A percentile compares a stretch with the other conserved stretches of the same genome.
Evolutionary conservation across 1,284 basidiomycete genomes (phyloP).

Genomic region (Leccinum fuscescens): DNA sequence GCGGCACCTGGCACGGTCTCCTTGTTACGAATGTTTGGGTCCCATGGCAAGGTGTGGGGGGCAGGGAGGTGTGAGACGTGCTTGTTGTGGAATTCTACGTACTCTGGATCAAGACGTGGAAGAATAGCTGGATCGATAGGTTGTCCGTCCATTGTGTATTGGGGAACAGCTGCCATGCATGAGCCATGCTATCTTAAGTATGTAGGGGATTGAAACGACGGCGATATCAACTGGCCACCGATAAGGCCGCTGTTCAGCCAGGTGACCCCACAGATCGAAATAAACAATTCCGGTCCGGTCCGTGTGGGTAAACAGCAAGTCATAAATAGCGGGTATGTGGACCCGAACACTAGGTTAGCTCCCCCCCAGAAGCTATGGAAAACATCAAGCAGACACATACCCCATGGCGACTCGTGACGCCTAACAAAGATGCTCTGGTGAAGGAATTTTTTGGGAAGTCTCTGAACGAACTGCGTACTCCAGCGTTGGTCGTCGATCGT

Average conservation of each 20-base stretch:
- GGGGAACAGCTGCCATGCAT: neutral
- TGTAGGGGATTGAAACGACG: neutral
- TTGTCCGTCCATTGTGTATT: constrained; percentile 21
- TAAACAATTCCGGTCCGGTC: constrained; percentile 11
- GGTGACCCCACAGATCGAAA: constrained; percentile 1
- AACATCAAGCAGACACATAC: constrained; percentile 47
- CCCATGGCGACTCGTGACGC: constrained; percentile 42
- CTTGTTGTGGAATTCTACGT: constrained; percentile 46
- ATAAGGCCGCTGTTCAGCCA: neutral
- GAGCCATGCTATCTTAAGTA: constrained; percentile 16
- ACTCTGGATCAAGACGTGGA: constrained; percentile 48
- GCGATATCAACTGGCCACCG: neutral
- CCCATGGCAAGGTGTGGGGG: constrained; percentile 44
- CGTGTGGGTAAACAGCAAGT: neutral
- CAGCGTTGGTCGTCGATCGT: constrained; percentile 77
- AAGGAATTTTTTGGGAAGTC: constrained; percentile 60
- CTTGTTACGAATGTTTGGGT: constrained; percentile 41
- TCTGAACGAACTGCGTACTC: constrained; percentile 66
- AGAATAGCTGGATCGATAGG: constrained; percentile 43
- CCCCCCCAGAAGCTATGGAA: constrained; percentile 18
- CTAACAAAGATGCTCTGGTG: constrained; percentile 55
- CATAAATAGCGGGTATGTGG: constrained; percentile 10
- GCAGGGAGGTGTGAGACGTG: constrained; percentile 36
- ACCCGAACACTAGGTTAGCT: neutral
- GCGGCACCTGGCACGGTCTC: constrained; percentile 44